A percentile compares a stretch with the other conserved stretches of the same genome.
These are phyloP conservation scores for Xylariaceae sp. DNA, from an alignment of 2,329 filamentous ascomycete species.

Conservation along the genomic window DNA sequence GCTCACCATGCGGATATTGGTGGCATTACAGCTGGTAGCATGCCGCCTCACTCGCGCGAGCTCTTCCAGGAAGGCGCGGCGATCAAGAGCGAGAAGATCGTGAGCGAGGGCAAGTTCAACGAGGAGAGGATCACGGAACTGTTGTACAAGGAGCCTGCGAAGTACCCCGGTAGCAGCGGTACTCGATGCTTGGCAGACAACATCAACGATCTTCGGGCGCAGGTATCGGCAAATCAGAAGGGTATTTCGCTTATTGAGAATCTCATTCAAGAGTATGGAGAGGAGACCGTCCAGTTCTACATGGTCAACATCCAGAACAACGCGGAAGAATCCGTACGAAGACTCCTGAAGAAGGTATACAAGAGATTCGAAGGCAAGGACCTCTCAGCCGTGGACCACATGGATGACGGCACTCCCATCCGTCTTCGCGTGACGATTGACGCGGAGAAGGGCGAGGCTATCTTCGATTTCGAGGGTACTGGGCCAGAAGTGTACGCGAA, in stretches of 20 bases:
- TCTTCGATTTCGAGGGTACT: conserved; percentile 71
- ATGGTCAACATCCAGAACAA: conserved; percentile 73
- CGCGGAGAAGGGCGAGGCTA: conserved; percentile 63
- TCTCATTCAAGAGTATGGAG: conserved; percentile 67
- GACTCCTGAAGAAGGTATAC: conserved; percentile 62
- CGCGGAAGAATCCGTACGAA: conserved; percentile 64
- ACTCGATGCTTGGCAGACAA: conserved; percentile 71
- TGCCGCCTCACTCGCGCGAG: conserved; percentile 63
- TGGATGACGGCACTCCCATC: conserved; percentile 75
- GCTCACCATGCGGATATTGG: conserved; percentile 81
- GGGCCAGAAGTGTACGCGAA: conserved; percentile 70
- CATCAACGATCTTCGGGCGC: conserved; percentile 73
- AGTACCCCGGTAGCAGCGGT: conserved; percentile 66
- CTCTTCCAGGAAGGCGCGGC: conserved; percentile 53
- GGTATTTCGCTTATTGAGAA: conserved; percentile 68
- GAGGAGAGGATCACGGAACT: conserved; percentile 66
- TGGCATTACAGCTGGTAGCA: conserved; percentile 67
- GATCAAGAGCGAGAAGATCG: conserved; percentile 59
- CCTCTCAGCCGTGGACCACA: conserved; percentile 64
- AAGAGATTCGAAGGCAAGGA: conserved; percentile 63
- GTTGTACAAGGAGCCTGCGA: conserved; percentile 63
- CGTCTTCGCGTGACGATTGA: conserved; percentile 66
- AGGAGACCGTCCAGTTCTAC: conserved; percentile 69
- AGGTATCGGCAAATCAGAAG: conserved; percentile 73
- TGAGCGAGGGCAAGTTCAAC: conserved; percentile 69